These are phyloP conservation scores for Lepiota subincarnata DNA, from an alignment of 768 basidiomycete species.

Conservation along the genomic window DNA sequence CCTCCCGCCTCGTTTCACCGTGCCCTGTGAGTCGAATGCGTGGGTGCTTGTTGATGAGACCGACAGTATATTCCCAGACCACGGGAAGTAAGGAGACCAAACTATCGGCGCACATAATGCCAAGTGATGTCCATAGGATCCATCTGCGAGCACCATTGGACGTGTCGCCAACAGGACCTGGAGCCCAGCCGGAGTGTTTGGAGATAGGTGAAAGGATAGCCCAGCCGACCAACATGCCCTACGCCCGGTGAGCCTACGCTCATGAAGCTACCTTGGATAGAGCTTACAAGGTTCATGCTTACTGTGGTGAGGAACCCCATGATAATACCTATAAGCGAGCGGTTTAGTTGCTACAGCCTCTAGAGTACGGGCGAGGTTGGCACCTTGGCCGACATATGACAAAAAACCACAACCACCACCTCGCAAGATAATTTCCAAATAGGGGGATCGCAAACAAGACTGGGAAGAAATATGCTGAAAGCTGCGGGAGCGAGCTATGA, in stretches of 20 bases:
- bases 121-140: constrained; percentile 95
- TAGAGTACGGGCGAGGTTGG: not conserved
- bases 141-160: constrained; percentile 86
- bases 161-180: constrained; percentile 87
- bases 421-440: constrained; percentile 79
- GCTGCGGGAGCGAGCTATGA: constrained; percentile 35
- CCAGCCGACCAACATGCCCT: constrained; percentile 99
- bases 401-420: constrained; percentile 94
- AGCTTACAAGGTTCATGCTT: constrained; percentile 82
- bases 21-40: constrained; percentile 22
- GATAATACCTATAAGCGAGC: constrained; percentile 64
- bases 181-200: constrained; percentile 84
- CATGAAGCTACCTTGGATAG: not conserved
- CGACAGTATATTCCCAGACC: constrained; percentile 45
- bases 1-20: constrained; percentile 27
- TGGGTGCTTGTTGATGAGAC: constrained; percentile 23
- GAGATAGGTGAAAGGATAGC: constrained; percentile 87
- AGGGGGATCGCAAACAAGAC: constrained; percentile 83
- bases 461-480: constrained; percentile 86
- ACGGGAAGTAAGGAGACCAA: constrained; percentile 83
- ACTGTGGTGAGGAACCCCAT: constrained; percentile 96
- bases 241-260: not conserved
- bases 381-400: constrained; percentile 91
- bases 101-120: constrained; percentile 93
- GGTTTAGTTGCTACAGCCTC: not conserved